Evolutionary conservation across 1,284 basidiomycete genomes (phyloP), one percentile per base, ranked within the genome.

Genomic region (Pulveroboletus sp.): DNA sequence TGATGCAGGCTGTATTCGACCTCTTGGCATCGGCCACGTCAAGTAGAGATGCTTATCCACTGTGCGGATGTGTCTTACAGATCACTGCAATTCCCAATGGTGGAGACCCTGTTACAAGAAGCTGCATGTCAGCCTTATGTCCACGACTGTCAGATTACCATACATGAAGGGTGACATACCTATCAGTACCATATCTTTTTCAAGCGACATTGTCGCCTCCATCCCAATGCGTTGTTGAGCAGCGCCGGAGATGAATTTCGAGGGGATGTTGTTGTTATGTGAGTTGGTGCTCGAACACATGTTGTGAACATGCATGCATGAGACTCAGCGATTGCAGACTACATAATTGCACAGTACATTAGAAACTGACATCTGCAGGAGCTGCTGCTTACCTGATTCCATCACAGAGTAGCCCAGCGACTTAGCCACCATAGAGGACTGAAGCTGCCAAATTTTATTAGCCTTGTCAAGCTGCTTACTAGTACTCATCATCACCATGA

Each of bases 1-100:
- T n/a, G 24, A 14, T 56, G 45, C 45, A 43, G 49, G 20, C 55
- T 56, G 4, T 56, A 56, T 12, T 56, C 28, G 9, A 48, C 26
- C 1, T 56, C 31, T 9, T 56, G 49, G 12, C 2, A 25, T n/a
- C 22, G 33, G 10, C 55, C 45, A 4, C 22, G 5, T 26, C 49
- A 56, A 12, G 49, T 46, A 10, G 31, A 43, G 5, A 48, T 52
- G 29, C 33, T 52, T 17, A 56, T 45, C 35, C 18, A 14, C 4
- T 57, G 49, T 39, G 40, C 35, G 17, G 49, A 48, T 48, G 40
- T 18, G 20, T 31, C 49, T 31, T 12, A 5, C 3, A 22, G 26
- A 33, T 57, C 35, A 10, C 29, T 5, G 9, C 38, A 15, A 22
- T 50, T 50, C 26, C 40, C 49, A 29, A 31, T 50, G 10, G 22